Conservation (phyloP, 352 stramenopile genomes). For the Phytophthora meadii region DNA sequence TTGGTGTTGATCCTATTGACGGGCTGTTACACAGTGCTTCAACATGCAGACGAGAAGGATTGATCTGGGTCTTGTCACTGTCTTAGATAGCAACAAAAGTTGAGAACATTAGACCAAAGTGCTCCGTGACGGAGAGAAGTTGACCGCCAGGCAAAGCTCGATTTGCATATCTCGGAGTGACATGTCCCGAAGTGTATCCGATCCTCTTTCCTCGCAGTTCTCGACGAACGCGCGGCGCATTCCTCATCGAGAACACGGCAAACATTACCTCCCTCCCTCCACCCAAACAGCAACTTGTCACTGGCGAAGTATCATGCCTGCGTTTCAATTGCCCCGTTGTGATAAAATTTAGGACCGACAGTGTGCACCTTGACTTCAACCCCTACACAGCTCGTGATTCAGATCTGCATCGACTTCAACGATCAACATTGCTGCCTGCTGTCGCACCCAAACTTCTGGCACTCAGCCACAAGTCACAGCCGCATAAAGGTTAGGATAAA, state of each 20-base stretch:
- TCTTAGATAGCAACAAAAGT: too few species aligned
- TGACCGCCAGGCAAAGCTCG: conserved; percentile 93
- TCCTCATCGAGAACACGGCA: conserved; percentile 33
- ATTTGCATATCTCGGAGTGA: conserved; percentile 92
- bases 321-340: conserved; percentile 2
- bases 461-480: not conserved
- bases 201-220: conserved; percentile 12
- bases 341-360: too few species aligned
- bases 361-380: conserved; percentile 4
- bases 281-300: conserved; percentile 7
- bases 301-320: not conserved
- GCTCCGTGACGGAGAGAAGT: conserved; percentile 69
- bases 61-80: not conserved
- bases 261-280: conserved; percentile 65
- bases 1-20: conserved; percentile 20
- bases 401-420: conserved; percentile 5
- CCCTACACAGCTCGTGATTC: conserved; percentile 10
- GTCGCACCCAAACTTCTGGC: conserved; percentile 14
- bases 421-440: conserved; percentile 10
- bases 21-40: conserved; percentile 7
- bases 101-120: too few species aligned
- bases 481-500: conserved; percentile 15
- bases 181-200: conserved; percentile 26
- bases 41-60: not conserved
- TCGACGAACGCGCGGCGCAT: conserved; percentile 25